A percentile compares a stretch with the other conserved stretches of the same genome.
These are phyloP conservation scores for Metschnikowia bowlesiae DNA, from an alignment of 805 yeast genomes.

Conservation along the genomic window DNA sequence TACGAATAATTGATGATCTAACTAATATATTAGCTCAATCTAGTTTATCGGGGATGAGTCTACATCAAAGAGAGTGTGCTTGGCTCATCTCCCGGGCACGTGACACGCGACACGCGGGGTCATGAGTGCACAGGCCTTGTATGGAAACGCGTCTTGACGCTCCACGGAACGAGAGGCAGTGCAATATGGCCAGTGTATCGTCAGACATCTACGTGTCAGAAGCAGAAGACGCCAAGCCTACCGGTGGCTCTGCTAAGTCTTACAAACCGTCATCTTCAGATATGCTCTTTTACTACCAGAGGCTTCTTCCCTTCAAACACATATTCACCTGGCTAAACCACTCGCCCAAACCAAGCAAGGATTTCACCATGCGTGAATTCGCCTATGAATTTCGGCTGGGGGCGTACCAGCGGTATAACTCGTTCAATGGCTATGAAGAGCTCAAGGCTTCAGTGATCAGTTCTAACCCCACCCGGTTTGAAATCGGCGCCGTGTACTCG, in stretches of 20 bases:
- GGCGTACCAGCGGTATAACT: slow-evolving; percentile 85
- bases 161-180: neutral
- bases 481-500: slow-evolving; percentile 88
- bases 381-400: slow-evolving; percentile 88
- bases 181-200: neutral
- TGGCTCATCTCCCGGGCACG: neutral
- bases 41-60: neutral
- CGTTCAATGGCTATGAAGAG: slow-evolving; percentile 62
- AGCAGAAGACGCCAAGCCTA: neutral
- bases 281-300: slow-evolving; percentile 66
- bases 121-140: neutral
- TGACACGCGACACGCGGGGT: neutral
- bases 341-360: slow-evolving; percentile 66
- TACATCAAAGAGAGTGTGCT: neutral
- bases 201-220: slow-evolving; percentile 2
- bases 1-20: neutral
- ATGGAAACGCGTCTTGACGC: neutral
- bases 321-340: slow-evolving; percentile 90
- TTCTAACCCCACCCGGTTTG: slow-evolving; percentile 85
- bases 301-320: slow-evolving; percentile 69
- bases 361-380: slow-evolving; percentile 85
- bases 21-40: neutral
- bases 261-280: slow-evolving; percentile 49
- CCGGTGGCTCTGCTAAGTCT: slow-evolving; percentile 5
- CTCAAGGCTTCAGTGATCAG: slow-evolving; percentile 72